A percentile compares a stretch with the other conserved stretches of the same genome.
phyloP scores from a whole-genome alignment of 176 grass and related monocot genomes.

The Triticum turgidum region DNA sequence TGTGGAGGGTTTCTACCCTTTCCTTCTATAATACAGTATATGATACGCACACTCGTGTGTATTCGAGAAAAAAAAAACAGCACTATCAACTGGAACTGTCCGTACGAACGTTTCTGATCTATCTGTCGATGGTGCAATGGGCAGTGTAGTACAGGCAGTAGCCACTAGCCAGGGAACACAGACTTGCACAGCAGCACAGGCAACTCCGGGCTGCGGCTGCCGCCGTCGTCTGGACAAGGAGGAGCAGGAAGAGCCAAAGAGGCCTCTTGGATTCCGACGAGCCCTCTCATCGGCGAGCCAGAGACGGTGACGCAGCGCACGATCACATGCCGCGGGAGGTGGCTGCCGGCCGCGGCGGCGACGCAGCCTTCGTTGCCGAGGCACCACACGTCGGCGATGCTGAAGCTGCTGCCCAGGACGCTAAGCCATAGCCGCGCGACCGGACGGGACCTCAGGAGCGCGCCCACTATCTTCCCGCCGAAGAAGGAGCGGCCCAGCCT shows the following conservation, averaged over 20 bases:
- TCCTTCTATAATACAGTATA: no score
- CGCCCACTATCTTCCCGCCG: conserved; percentile 23
- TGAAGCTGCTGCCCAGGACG: neutral
- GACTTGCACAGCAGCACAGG: conserved; percentile 23
- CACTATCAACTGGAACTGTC: neutral
- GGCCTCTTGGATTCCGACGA: conserved; percentile 14
- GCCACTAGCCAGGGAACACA: conserved; percentile 34
- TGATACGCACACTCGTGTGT: no score
- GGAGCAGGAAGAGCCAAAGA: neutral
- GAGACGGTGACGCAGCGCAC: conserved; percentile 20
- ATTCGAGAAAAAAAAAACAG: neutral
- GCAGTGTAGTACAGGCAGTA: conserved; percentile 28
- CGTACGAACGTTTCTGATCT: neutral
- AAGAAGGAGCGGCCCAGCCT: conserved; percentile 21
- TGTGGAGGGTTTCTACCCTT: neutral
- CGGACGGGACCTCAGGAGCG: conserved; percentile 15
- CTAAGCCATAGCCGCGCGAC: conserved; percentile 3
- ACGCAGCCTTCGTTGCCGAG: neutral
- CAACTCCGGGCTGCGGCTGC: neutral
- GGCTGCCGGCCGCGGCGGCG: neutral
- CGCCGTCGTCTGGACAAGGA: neutral
- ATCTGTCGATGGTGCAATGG: conserved; percentile 2
- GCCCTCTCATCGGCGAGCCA: neutral
- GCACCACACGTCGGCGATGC: neutral
- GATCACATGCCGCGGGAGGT: conserved; percentile 18